Evolutionary conservation across 2,329 filamentous ascomycete genomes (phyloP).

Genomic region (Sclerotinia borealis): DNA sequence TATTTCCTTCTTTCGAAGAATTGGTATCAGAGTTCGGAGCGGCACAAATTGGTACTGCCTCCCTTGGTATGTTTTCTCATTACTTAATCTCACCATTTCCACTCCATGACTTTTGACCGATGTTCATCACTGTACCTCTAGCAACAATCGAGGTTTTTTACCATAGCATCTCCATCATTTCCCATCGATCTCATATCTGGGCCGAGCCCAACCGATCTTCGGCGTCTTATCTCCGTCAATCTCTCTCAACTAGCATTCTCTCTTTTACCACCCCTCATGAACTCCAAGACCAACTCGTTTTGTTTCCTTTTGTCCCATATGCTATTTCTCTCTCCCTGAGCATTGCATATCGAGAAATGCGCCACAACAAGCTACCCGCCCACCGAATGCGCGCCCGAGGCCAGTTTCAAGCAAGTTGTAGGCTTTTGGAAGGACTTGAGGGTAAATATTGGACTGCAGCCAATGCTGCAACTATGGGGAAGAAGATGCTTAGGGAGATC

Average conservation of each 20-base stretch:
- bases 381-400: constrained; percentile 50
- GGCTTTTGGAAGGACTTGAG: constrained; percentile 47
- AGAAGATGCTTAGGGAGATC: constrained; percentile 24
- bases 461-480: constrained; percentile 28
- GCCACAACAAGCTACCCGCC: constrained; percentile 53
- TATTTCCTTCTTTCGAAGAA: constrained; percentile 31
- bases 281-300: constrained; percentile 36
- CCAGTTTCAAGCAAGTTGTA: constrained; percentile 49
- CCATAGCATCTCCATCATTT: constrained; percentile 57
- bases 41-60: constrained; percentile 17
- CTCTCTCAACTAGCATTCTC: constrained; percentile 19
- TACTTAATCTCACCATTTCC: background rate
- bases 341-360: constrained; percentile 58
- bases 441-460: constrained; percentile 51
- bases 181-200: constrained; percentile 40
- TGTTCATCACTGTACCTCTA: constrained; percentile 24
- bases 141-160: constrained; percentile 59
- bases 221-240: constrained; percentile 22
- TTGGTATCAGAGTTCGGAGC: constrained; percentile 21
- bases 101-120: background rate
- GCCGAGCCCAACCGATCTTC: constrained; percentile 21
- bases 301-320: constrained; percentile 56
- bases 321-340: constrained; percentile 55
- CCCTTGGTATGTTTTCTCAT: constrained; percentile 14
- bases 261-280: constrained; percentile 19